phyloP scores from a whole-genome alignment of 2,329 filamentous ascomycete species.

The Botrytis hyacinthi region DNA sequence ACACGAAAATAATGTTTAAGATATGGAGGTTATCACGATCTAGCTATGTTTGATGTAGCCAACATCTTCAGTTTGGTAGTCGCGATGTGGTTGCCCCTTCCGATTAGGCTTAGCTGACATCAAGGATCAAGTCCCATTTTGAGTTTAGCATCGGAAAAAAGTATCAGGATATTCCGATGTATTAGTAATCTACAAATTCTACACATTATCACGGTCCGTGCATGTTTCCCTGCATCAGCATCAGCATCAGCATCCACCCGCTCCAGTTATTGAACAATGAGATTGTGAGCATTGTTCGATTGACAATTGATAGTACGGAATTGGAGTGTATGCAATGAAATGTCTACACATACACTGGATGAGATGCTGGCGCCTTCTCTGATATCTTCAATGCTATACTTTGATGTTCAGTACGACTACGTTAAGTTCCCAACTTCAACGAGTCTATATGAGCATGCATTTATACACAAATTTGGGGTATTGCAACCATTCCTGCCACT shows the following conservation, averaged over 20 bases:
- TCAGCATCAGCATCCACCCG: slow-evolving; percentile 1
- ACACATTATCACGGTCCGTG: not conserved
- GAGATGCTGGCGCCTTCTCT: not conserved
- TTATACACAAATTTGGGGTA: not conserved
- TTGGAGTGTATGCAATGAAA: not conserved
- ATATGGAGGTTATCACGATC: not conserved
- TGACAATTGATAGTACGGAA: not conserved
- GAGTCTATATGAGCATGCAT: not conserved
- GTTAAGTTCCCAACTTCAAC: not conserved
- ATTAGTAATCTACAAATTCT: not conserved
- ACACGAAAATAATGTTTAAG: slow-evolving; percentile 4
- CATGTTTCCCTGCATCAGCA: not conserved
- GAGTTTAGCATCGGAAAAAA: slow-evolving; percentile 11
- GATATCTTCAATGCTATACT: not conserved
- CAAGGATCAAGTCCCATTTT: slow-evolving; percentile 6
- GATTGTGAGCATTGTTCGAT: not conserved
- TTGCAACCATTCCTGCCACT: not conserved
- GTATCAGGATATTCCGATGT: not conserved
- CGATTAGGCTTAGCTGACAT: slow-evolving; percentile 9
- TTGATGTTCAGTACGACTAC: not conserved
- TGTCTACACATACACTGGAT: not conserved
- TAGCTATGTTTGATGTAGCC: not conserved
- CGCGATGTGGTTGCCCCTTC: slow-evolving; percentile 21
- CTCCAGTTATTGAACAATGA: not conserved
- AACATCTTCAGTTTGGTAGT: slow-evolving; percentile 18